Evolutionary conservation across 2,329 filamentous ascomycete genomes (phyloP), one percentile per base, ranked within the genome.

Genomic region (Periconia sp.): DNA sequence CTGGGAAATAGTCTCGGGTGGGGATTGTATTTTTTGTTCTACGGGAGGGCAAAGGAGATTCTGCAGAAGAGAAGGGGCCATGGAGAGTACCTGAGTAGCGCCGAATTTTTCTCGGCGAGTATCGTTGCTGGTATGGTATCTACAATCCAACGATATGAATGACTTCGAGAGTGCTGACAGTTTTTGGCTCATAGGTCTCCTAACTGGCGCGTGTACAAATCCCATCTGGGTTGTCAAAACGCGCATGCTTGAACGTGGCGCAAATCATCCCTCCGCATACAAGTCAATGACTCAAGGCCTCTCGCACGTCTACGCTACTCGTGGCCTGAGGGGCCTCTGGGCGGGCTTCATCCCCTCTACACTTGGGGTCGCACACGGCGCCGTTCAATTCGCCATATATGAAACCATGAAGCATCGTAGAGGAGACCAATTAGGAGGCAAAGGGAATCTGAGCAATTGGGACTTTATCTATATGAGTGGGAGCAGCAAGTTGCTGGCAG

Each of bases 141-240:
- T n/a, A n/a, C n/a, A n/a, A n/a, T n/a, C n/a, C n/a, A n/a, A n/a
- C n/a, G n/a, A n/a, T n/a, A n/a, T n/a, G n/a, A n/a, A n/a, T n/a
- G n/a, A n/a, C n/a, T n/a, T n/a, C n/a, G 21, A 6, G 11, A n/a
- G 11, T 35, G 15, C 36, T 51, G 13, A 46, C 36, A 52, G 19
- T 50, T 28, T 11, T 4, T 18, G n/a, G 63, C 22, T n/a, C 13
- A 21, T 18, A 65, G 92, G 92, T 21, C 77, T 87, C 13, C 70
- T 89, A 28, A 95, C 91, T 2, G 87, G 92, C 30, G 73, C 89
- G 21, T 78, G 92, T 54, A 97, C 94, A 21, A 97, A 97, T 67
- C 94, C 94, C 2, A 86, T 99, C 59, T 99, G 94, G 94, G 94
- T 99, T 3, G 84, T 99, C 68, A 97, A 97, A 77, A 97, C 92